Evolutionary conservation across 148 eudicot genomes (phyloP).

Genomic region (Chenopodium quinoa): DNA sequence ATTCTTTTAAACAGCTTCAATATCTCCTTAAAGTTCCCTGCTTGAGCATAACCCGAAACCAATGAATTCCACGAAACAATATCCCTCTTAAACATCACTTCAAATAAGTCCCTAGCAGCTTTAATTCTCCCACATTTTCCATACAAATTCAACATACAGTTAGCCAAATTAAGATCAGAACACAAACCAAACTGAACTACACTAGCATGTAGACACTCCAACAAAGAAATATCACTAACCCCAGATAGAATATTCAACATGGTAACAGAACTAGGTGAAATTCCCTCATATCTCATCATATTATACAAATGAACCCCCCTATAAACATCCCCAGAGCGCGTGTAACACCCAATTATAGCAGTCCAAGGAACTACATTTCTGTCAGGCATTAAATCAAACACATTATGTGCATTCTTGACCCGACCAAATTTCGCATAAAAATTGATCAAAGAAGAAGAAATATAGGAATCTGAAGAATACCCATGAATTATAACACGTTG

Average conservation of each 20-base stretch:
- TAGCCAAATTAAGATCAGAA: slow-evolving; percentile 44
- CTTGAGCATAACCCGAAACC: slow-evolving; percentile 51
- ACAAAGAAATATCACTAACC: slow-evolving; percentile 39
- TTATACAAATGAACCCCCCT: slow-evolving; percentile 48
- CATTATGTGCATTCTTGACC: slow-evolving; percentile 43
- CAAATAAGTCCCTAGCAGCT: slow-evolving; percentile 59
- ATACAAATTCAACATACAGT: slow-evolving; percentile 61
- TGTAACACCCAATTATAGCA: slow-evolving; percentile 69
- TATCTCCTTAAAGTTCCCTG: slow-evolving; percentile 41
- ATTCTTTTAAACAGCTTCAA: slow-evolving; percentile 42
- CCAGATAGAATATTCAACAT: slow-evolving; percentile 56
- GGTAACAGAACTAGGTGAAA: slow-evolving; percentile 56
- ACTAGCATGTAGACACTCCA: slow-evolving; percentile 54
- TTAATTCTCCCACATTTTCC: slow-evolving; percentile 60
- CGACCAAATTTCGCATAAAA: slow-evolving; percentile 56
- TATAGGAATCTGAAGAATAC: slow-evolving; percentile 61
- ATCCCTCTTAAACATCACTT: slow-evolving; percentile 57
- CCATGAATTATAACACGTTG: slow-evolving; percentile 51
- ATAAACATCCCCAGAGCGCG: slow-evolving; percentile 37
- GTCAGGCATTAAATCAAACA: slow-evolving; percentile 71
- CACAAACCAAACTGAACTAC: slow-evolving; percentile 45
- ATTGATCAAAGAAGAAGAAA: slow-evolving; percentile 62
- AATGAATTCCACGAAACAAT: slow-evolving; percentile 87
- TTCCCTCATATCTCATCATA: slow-evolving; percentile 54
- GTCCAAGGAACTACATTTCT: slow-evolving; percentile 82